Evolutionary conservation across 805 yeast species (phyloP), one percentile per base, ranked within the genome.

Genomic region (Wickerhamomyces strasburgensis): DNA sequence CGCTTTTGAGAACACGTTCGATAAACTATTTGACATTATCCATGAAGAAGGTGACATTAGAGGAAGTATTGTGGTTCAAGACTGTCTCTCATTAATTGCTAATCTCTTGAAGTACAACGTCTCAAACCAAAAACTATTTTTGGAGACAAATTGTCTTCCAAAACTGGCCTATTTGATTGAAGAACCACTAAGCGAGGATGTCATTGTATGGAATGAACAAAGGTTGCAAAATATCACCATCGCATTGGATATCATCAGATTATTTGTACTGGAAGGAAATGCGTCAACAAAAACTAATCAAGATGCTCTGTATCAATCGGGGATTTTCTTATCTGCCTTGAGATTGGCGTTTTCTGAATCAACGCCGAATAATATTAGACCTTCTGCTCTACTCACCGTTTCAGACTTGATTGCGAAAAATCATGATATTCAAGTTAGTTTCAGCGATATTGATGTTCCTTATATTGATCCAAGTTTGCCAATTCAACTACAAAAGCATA

Each of bases 1-100:
- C 8, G 98, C 95, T 0, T 93, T 93, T 55, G 97, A 93, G 56
- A 89, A 86, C 48, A 82, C 94, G 0, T 89, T 93, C 54, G 96
- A 87, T 43, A 76, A 71, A 42, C 61, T 88, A 10, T 89, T 90
- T 51, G 69, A 66, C n/a, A 82, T 93, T 11, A 78, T 90, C 17
- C 79, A 76, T 13, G 84, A 78, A 44, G 97, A 89, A 58, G 96
- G 96, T 23, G 95, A 95, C 4, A 70, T 87, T 13, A 72, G 88
- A 36, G 97, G 95, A 8, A 86, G 93, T 14, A 70, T 87, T 24
- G 78, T 87, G n/a, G 95, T 89, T 7, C 93, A 85, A 54, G 98
- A 93, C 60, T 85, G 95, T 57, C 64, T 94, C 37, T 75, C 87
- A 0, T 62, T 93, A 31, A 65, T 90, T 6, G 70, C 81, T 14